These are phyloP conservation scores for Trametes coccinea DNA, from an alignment of 768 basidiomycete species.

Conservation along the genomic window DNA sequence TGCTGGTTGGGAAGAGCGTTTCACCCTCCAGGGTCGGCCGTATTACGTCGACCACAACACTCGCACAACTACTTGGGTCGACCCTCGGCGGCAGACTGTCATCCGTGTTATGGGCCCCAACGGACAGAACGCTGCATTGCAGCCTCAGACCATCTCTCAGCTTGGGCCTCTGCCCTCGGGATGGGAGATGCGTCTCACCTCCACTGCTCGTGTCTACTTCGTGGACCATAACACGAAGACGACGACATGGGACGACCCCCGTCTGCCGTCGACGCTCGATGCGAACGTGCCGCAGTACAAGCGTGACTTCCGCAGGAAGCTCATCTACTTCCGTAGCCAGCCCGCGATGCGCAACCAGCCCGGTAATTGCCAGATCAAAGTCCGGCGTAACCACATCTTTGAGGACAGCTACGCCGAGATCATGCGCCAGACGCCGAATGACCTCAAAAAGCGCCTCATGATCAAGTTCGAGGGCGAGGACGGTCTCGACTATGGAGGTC, in stretches of 20 bases:
- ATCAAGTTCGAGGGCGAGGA: constrained; percentile 99
- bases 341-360: constrained; percentile 98
- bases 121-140: constrained; percentile 83
- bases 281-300: constrained; percentile 99
- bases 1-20: constrained; percentile 98
- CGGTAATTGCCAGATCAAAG: constrained; percentile 99
- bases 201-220: constrained; percentile 97
- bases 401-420: constrained; percentile 99
- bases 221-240: constrained; percentile 99
- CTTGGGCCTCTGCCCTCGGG: constrained; percentile 96
- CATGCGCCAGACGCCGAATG: constrained; percentile 98
- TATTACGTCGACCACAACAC: constrained; percentile 99
- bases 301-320: constrained; percentile 98
- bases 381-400: constrained; percentile 96
- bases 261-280: constrained; percentile 91
- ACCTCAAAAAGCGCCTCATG: constrained; percentile 98
- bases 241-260: constrained; percentile 99
- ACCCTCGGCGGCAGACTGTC: constrained; percentile 94
- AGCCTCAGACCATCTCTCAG: constrained; percentile 95
- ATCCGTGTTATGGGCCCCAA: constrained; percentile 96
- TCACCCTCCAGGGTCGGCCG: constrained; percentile 96
- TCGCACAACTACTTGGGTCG: constrained; percentile 99
- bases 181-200: constrained; percentile 99
- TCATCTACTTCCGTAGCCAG: constrained; percentile 99
- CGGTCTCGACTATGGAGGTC: constrained; percentile 96